Base-by-base conservation (phyloP, 352 stramenopile genomes). In the Pythium folliculosum region DNA sequence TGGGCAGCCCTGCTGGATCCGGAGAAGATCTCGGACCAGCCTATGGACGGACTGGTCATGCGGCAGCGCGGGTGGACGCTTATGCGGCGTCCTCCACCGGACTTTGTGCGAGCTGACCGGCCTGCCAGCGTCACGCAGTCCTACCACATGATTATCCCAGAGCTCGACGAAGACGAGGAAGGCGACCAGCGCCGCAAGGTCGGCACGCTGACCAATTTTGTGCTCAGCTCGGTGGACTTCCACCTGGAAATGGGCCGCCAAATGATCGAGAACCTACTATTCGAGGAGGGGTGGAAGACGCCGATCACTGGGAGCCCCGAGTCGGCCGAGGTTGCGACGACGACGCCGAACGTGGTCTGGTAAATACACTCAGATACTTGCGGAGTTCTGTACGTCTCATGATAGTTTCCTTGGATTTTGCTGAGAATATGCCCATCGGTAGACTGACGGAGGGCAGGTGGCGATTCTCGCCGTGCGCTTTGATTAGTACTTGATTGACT, bases 191-290 rank as follows among this genome's bases (percentile, higher is more conserved):
- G 57, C 27, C 45, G 53, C 55, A 72, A 66, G 17, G 66, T 72
- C 45, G 66, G 66, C 32, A 65, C 59, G 38, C 54, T 72, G 35
- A 68, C 66, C 3, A 72, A 72, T 38, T 72, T 72, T 40, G 57
- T 72, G 53, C 47, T 72, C 0, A 51, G 30, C 45, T 65, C 60
- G 23, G 47, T 30, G 1, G 59, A 68, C 32, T n/a, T 67, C 0
- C 47, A 68, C 22, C 47, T 68, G 35, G 57, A 37, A 47, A 38
- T 54, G 23, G 37, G 57, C 16, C 48, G 60, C n/a, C 59, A 65
- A 40, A 23, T 48, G n/a, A 53, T 72, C 35, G 66, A 72, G 40
- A 72, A 72, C 53, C 45, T 35, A 21, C 56, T 70, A 5, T 23
- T 70, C 1, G 25, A 61, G 45, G 61, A 14, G 44, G 23, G 50